Evolutionary conservation across 108 stramenopile species (phyloP).

Genomic region (Discostella stelligeroides): DNA sequence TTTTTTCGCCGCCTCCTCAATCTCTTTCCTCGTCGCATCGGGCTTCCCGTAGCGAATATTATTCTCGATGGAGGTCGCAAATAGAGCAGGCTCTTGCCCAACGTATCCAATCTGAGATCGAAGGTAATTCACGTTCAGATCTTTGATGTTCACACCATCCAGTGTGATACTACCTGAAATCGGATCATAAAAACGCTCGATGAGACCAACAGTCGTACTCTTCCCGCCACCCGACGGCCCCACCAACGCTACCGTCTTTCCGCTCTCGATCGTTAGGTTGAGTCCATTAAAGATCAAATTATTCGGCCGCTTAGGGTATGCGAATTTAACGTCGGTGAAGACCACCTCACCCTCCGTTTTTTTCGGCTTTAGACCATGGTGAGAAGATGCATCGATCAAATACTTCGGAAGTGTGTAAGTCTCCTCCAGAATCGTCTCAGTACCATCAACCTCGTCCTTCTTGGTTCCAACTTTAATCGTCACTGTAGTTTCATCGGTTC

Average conservation of each 20-base stretch:
- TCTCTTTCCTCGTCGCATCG: conserved; percentile 61
- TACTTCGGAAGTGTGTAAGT: conserved; percentile 47
- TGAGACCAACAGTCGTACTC: conserved; percentile 67
- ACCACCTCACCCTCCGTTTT: conserved; percentile 54
- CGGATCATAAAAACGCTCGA: conserved; percentile 95
- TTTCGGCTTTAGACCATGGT: conserved; percentile 58
- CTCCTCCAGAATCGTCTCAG: conserved; percentile 20
- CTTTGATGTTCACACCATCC: conserved; percentile 86
- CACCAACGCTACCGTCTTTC: conserved; percentile 67
- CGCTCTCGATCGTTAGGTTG: conserved; percentile 57
- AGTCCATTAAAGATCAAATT: conserved; percentile 61
- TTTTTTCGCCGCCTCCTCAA: conserved; percentile 82
- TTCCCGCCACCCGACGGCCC: conserved; percentile 83
- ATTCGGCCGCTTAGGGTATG: conserved; percentile 85
- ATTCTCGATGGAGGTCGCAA: conserved; percentile 84
- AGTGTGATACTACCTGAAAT: conserved; percentile 67
- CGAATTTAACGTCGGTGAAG: conserved; percentile 76
- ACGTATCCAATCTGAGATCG: conserved; percentile 90
- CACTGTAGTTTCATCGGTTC: conserved; percentile 39
- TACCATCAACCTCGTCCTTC: conserved; percentile 25
- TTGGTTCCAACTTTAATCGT: conserved; percentile 20
- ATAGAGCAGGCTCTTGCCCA: conserved; percentile 92
- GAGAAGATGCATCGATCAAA: conserved; percentile 63
- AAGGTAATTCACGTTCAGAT: conserved; percentile 81
- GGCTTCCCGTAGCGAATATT: conserved; percentile 91